Percentiles rank a stretch among this genome's conserved stretches.
phyloP scores from a whole-genome alignment of 2,329 filamentous ascomycete genomes.

The Aspergillus sp. region DNA sequence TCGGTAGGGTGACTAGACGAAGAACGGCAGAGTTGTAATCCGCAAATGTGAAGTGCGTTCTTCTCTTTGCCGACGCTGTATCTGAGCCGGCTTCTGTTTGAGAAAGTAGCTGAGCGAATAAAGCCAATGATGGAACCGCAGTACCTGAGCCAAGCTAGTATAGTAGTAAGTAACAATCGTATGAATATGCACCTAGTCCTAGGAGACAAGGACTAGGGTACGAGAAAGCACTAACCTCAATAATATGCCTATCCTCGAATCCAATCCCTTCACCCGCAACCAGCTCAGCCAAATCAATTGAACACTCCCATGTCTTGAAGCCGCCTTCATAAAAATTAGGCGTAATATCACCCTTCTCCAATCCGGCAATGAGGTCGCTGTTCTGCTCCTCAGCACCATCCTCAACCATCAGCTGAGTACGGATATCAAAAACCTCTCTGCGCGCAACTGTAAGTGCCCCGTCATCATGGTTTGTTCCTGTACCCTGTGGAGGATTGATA shows the following conservation, averaged over 20 bases:
- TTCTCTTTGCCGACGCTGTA: constrained; percentile 8
- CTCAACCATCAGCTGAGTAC: constrained; percentile 64
- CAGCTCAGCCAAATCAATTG: constrained; percentile 56
- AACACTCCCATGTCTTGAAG: constrained; percentile 70
- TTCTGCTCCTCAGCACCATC: constrained; percentile 44
- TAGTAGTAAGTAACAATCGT: not conserved
- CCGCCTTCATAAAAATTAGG: constrained; percentile 66
- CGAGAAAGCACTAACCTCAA: constrained; percentile 31
- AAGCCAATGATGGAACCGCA: constrained; percentile 56
- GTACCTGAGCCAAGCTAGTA: constrained; percentile 62
- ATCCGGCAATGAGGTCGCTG: constrained; percentile 46
- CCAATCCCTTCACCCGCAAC: constrained; percentile 21
- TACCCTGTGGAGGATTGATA: constrained; percentile 35
- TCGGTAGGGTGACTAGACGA: constrained; percentile 61
- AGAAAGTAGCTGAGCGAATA: constrained; percentile 54
- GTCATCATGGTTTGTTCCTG: not conserved
- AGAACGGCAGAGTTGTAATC: constrained; percentile 64
- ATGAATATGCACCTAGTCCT: not conserved
- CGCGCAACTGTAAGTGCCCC: constrained; percentile 48
- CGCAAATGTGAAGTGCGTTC: constrained; percentile 55
- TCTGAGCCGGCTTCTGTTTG: constrained; percentile 16
- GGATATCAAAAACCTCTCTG: constrained; percentile 63
- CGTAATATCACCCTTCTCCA: constrained; percentile 58
- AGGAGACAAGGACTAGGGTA: not conserved
- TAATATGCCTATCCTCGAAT: constrained; percentile 39